Percentiles rank a stretch among this genome's conserved stretches.
Evolutionary conservation across 257 asterid genomes (phyloP).

Genomic region (Petunia secreta): DNA sequence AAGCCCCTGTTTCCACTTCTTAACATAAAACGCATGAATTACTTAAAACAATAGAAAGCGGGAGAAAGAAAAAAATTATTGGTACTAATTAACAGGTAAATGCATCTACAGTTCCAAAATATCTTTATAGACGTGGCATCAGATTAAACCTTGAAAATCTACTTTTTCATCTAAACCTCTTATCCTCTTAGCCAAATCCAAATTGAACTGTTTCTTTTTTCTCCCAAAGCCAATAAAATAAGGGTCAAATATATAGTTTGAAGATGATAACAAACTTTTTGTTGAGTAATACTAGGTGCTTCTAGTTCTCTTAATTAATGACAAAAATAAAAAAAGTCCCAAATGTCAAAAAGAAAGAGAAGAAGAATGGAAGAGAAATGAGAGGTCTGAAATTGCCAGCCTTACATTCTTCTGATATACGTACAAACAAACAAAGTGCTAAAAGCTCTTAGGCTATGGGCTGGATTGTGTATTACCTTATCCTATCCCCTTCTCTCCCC

Average conservation of each 20-base stretch:
- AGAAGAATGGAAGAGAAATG: slow-evolving; percentile 44
- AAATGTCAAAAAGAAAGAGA: slow-evolving; percentile 34
- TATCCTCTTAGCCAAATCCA: slow-evolving; percentile 33
- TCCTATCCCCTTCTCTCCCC: slow-evolving; percentile 51
- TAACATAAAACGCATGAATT: background rate
- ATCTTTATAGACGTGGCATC: slow-evolving; percentile 51
- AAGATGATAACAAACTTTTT: slow-evolving; percentile 16
- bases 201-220: background rate
- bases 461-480: slow-evolving; percentile 63
- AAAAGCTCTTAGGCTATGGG: slow-evolving; percentile 35
- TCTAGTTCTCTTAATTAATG: slow-evolving; percentile 30
- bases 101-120: background rate
- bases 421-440: slow-evolving; percentile 33
- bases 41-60: background rate
- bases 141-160: slow-evolving; percentile 43
- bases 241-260: slow-evolving; percentile 17
- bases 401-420: slow-evolving; percentile 42
- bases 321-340: background rate
- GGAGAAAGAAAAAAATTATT: too few relatives aligned
- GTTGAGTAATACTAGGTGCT: slow-evolving; percentile 6
- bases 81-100: background rate
- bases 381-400: slow-evolving; percentile 62
- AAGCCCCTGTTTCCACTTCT: background rate
- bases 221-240: background rate
- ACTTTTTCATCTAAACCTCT: slow-evolving; percentile 40